phyloP scores from a whole-genome alignment of 345 rosid species.

The Trapa bicornis region DNA sequence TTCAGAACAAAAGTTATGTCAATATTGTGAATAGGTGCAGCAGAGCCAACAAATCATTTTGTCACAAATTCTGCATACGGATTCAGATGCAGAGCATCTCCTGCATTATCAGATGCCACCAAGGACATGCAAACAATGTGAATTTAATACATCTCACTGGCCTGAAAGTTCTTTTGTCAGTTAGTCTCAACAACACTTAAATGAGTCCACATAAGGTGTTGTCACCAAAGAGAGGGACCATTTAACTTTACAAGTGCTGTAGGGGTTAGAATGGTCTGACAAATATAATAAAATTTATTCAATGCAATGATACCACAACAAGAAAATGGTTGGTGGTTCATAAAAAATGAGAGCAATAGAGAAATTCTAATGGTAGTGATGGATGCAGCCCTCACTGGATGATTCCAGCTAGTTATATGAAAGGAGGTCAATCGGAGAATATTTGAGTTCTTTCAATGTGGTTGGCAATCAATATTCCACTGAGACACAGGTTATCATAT shows the following conservation, averaged over 20 bases:
- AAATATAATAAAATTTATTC: not conserved
- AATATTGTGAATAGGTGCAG: not conserved
- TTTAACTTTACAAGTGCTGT: slow-evolving; percentile 4
- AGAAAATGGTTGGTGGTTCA: slow-evolving; percentile 8
- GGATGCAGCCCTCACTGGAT: slow-evolving; percentile 22
- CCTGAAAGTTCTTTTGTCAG: slow-evolving; percentile 3
- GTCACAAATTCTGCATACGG: not conserved
- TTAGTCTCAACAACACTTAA: not conserved
- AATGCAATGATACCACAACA: not conserved
- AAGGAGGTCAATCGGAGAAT: slow-evolving; percentile 15
- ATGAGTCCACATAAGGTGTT: slow-evolving; percentile 1
- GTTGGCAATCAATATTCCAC: slow-evolving; percentile 46
- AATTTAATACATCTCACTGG: slow-evolving; percentile 4
- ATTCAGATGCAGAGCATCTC: not conserved
- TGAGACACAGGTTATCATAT: slow-evolving; percentile 42
- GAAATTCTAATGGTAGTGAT: slow-evolving; percentile 5
- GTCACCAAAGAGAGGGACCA: slow-evolving; percentile 9
- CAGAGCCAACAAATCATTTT: not conserved
- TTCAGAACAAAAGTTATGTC: not conserved
- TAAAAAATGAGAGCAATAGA: slow-evolving; percentile 11
- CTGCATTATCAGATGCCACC: not conserved
- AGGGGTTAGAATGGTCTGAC: not conserved
- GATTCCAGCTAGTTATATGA: slow-evolving; percentile 18
- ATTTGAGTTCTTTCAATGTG: slow-evolving; percentile 24
- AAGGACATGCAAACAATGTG: not conserved